A percentile compares a stretch with the other conserved stretches of the same genome.
These are phyloP conservation scores for Albatrellus ellisii DNA, from an alignment of 768 basidiomycete species.

Conservation along the genomic window DNA sequence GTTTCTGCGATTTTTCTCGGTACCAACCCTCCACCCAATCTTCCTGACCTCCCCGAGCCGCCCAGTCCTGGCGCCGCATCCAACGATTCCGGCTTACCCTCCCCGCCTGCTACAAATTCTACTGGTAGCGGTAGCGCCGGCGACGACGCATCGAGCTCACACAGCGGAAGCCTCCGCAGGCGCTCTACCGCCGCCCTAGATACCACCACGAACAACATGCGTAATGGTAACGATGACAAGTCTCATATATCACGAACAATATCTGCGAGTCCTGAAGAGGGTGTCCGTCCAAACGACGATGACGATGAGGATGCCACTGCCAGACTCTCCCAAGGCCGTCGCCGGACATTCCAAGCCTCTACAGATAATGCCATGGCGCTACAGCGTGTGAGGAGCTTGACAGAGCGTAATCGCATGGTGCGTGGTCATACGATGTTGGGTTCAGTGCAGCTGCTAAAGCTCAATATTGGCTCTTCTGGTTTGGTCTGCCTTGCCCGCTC, in stretches of 20 bases:
- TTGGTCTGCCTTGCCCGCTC: background rate
- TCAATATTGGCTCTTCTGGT: slow-evolving; percentile 17
- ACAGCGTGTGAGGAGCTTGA: slow-evolving; percentile 55
- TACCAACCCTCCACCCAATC: slow-evolving; percentile 22
- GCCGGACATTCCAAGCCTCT: slow-evolving; percentile 16
- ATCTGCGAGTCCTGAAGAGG: slow-evolving; percentile 23
- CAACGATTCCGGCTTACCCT: slow-evolving; percentile 55
- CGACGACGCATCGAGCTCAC: slow-evolving; percentile 18
- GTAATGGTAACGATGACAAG: slow-evolving; percentile 27
- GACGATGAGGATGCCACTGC: slow-evolving; percentile 56
- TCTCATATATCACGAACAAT: slow-evolving; percentile 16
- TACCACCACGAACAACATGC: slow-evolving; percentile 23
- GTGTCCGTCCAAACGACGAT: slow-evolving; percentile 37
- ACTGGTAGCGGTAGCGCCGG: slow-evolving; percentile 48
- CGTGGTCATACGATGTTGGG: slow-evolving; percentile 20
- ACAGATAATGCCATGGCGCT: slow-evolving; percentile 47
- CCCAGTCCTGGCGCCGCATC: slow-evolving; percentile 47
- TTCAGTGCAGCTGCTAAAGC: slow-evolving; percentile 17
- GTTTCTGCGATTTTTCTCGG: slow-evolving; percentile 52
- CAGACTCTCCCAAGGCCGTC: slow-evolving; percentile 22
- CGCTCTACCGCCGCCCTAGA: slow-evolving; percentile 20
- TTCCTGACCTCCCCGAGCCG: slow-evolving; percentile 43
- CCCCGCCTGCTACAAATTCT: slow-evolving; percentile 77
- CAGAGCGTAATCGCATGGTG: slow-evolving; percentile 64
- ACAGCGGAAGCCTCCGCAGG: slow-evolving; percentile 27